These are phyloP conservation scores for Talaromyces ruber DNA, from an alignment of 495 filamentous ascomycete species.

Conservation along the genomic window DNA sequence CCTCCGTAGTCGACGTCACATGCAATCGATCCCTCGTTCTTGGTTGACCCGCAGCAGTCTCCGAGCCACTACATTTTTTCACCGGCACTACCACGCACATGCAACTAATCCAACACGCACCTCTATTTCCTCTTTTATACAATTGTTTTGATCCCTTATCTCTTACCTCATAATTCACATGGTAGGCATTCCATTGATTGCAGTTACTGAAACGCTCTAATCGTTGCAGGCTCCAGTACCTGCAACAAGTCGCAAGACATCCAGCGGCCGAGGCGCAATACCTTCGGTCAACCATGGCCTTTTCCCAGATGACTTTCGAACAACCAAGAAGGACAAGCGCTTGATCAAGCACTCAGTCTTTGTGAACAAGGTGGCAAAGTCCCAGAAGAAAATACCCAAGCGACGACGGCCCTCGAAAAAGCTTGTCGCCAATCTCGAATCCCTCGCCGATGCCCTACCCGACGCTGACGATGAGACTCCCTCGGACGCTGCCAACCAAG, in stretches of 20 bases:
- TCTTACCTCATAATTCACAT: constrained; percentile 6
- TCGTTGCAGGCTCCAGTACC: constrained; percentile 20
- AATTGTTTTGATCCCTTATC: neutral
- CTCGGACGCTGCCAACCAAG: constrained; percentile 25
- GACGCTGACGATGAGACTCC: constrained; percentile 30
- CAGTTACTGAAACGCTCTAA: neutral
- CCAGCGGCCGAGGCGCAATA: constrained; percentile 17
- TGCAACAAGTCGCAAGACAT: constrained; percentile 17
- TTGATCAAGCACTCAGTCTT: constrained; percentile 67
- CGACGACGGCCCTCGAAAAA: constrained; percentile 65
- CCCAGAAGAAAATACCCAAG: constrained; percentile 39
- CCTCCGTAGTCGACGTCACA: neutral
- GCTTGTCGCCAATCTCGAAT: constrained; percentile 66
- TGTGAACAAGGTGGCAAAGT: constrained; percentile 64
- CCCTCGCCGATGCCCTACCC: constrained; percentile 70
- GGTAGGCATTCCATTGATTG: constrained; percentile 2
- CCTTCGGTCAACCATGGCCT: constrained; percentile 16
- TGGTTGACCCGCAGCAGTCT: neutral
- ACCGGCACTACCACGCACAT: neutral
- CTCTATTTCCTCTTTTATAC: neutral
- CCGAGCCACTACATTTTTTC: constrained; percentile 1
- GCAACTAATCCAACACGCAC: neutral
- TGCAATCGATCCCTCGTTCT: neutral
- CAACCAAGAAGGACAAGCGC: constrained; percentile 70
- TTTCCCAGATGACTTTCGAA: constrained; percentile 43